phyloP scores from a whole-genome alignment of 2,329 filamentous ascomycete species.

The Metarhizium album region DNA sequence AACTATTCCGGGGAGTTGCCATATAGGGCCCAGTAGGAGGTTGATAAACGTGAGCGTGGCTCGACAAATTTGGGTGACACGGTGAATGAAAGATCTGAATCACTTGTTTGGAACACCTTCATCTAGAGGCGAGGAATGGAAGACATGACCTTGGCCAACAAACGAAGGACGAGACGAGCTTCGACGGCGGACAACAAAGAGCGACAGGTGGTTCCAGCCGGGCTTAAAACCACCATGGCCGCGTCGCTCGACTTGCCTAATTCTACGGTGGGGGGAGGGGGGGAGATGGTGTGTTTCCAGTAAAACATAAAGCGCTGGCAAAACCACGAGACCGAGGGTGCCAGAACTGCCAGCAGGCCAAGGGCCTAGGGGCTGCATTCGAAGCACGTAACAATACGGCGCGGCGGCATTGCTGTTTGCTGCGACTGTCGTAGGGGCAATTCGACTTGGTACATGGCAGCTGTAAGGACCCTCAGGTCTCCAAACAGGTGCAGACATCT shows the following conservation, averaged over 20 bases:
- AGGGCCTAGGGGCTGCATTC: background rate
- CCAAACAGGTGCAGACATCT: constrained; percentile 3
- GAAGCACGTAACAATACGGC: background rate
- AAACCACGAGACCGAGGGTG: constrained; percentile 4
- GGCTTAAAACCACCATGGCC: constrained; percentile 1
- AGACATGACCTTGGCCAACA: constrained; percentile 3
- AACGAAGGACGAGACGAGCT: constrained; percentile 2
- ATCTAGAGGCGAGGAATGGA: constrained; percentile 23
- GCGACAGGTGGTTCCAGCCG: background rate
- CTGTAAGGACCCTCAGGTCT: background rate
- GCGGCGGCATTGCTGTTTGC: background rate
- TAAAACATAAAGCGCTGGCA: constrained; percentile 9
- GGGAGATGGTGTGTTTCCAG: constrained; percentile 8
- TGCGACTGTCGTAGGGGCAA: background rate
- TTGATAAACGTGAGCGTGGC: constrained; percentile 17
- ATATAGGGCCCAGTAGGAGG: background rate
- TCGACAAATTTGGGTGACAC: constrained; percentile 22
- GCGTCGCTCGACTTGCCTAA: background rate
- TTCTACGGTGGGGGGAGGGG: constrained; percentile 5
- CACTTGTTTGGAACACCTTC: constrained; percentile 24
- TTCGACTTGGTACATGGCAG: background rate
- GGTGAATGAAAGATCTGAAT: constrained; percentile 25
- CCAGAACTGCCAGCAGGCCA: constrained; percentile 1
- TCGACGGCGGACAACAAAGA: background rate
- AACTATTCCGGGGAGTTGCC: background rate